phyloP scores from a whole-genome alignment of 306 rosid species.

The Castanospermum australe region DNA sequence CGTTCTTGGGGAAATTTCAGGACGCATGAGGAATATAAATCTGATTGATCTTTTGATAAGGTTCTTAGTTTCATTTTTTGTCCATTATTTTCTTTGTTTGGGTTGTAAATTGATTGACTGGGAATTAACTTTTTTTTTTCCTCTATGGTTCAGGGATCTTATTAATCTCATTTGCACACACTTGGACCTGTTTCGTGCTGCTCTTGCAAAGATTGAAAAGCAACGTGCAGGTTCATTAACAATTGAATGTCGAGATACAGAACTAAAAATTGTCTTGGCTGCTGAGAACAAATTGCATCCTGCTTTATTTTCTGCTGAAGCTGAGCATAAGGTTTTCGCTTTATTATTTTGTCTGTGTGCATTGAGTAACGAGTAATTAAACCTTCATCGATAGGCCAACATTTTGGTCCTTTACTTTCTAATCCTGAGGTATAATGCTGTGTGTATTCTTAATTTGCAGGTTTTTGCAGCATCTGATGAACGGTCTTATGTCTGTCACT shows the following conservation, averaged over 20 bases:
- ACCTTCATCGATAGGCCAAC: slow-evolving; percentile 1
- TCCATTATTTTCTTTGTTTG: slow-evolving; percentile 10
- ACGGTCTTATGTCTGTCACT: slow-evolving; percentile 77
- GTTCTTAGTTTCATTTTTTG: slow-evolving; percentile 41
- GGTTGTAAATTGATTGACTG: slow-evolving; percentile 30
- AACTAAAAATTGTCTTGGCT: slow-evolving; percentile 65
- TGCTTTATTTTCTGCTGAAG: slow-evolving; percentile 95
- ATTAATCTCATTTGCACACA: slow-evolving; percentile 74
- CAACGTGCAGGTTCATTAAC: slow-evolving; percentile 51
- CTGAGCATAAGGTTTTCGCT: slow-evolving; percentile 82
- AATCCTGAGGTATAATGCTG: slow-evolving; percentile 29
- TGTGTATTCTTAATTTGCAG: slow-evolving; percentile 47
- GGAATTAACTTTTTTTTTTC: slow-evolving; percentile 13
- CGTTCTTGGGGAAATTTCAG: slow-evolving; percentile 84
- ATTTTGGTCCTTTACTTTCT: background rate
- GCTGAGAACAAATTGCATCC: slow-evolving; percentile 92
- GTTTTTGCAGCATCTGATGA: slow-evolving; percentile 94
- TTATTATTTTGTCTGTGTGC: slow-evolving; percentile 25
- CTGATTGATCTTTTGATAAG: slow-evolving; percentile 90
- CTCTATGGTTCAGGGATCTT: slow-evolving; percentile 74
- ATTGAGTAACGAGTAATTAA: slow-evolving; percentile 13
- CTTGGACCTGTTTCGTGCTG: slow-evolving; percentile 84
- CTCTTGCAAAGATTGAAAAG: slow-evolving; percentile 70
- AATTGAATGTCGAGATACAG: slow-evolving; percentile 66
- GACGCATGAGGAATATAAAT: slow-evolving; percentile 86